Evolutionary conservation across 805 yeast genomes (phyloP).

Genomic region (Pichia occidentalis): DNA sequence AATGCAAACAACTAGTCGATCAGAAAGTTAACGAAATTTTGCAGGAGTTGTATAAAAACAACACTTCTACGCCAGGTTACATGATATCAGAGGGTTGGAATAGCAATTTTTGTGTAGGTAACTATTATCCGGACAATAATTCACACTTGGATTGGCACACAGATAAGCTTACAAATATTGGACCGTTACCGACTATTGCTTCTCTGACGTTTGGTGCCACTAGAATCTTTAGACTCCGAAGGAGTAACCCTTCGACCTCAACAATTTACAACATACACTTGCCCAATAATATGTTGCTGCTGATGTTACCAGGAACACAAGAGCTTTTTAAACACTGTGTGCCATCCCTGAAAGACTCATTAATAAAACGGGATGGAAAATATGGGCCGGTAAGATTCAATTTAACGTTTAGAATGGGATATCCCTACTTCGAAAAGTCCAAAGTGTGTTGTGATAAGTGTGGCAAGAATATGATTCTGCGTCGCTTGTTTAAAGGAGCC

Average conservation of each 20-base stretch:
- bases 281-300: conserved; percentile 61
- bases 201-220: conserved; percentile 65
- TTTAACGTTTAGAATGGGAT: conserved; percentile 57
- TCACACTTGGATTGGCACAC: conserved; percentile 69
- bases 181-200: conserved; percentile 64
- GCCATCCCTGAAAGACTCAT: conserved; percentile 37
- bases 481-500: conserved; percentile 45
- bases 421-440: conserved; percentile 30
- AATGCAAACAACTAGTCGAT: conserved; percentile 15
- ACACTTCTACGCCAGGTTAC: conserved; percentile 26
- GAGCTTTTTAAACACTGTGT: conserved; percentile 68
- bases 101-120: conserved; percentile 49
- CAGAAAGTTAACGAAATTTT: conserved; percentile 19
- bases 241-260: conserved; percentile 25
- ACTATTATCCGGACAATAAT: conserved; percentile 43
- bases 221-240: conserved; percentile 56
- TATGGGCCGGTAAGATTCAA: conserved; percentile 51
- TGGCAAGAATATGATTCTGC: conserved; percentile 41
- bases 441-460: conserved; percentile 40
- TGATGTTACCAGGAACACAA: conserved; percentile 78
- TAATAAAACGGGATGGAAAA: conserved; percentile 35
- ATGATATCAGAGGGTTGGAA: conserved; percentile 41
- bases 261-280: conserved; percentile 46
- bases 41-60: conserved; percentile 9
- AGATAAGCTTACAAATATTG: conserved; percentile 64